Percentiles rank a stretch among this genome's conserved stretches.
Conservation (phyloP, 495 filamentous ascomycete genomes). For the Penicillium dipodomyicola region DNA sequence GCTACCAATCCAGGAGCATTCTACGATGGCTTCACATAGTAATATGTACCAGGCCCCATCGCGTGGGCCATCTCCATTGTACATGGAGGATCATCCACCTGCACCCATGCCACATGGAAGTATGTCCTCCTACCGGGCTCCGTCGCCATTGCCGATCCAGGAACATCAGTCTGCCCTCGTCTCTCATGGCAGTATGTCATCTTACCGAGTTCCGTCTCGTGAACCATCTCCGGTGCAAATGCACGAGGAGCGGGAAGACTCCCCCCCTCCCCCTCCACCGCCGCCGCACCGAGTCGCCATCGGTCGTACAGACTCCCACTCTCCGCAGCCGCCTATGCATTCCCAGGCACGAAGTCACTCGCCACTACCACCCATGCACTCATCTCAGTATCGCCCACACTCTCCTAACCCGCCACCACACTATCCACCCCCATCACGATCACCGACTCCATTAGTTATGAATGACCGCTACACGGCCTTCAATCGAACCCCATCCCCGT, state of each 20-base stretch:
- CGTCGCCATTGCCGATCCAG: background rate
- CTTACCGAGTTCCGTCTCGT: background rate
- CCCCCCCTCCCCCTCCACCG: conserved; percentile 47
- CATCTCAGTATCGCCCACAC: conserved; percentile 5
- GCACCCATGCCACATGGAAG: conserved; percentile 24
- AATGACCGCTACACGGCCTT: conserved; percentile 48
- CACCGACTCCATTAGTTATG: conserved; percentile 46
- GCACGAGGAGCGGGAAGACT: conserved; percentile 41
- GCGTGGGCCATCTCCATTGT: conserved; percentile 12
- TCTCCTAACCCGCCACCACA: conserved; percentile 22
- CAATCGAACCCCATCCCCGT: conserved; percentile 59
- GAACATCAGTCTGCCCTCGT: conserved; percentile 11
- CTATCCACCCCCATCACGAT: conserved; percentile 24
- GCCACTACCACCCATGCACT: conserved; percentile 10
- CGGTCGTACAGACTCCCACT: conserved; percentile 15
- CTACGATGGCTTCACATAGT: conserved; percentile 21
- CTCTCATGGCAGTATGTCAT: background rate
- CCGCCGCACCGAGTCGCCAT: conserved; percentile 42
- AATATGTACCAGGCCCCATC: conserved; percentile 19
- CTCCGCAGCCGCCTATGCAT: conserved; percentile 14
- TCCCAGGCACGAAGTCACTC: conserved; percentile 8
- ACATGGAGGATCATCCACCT: conserved; percentile 15
- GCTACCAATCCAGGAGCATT: conserved; percentile 16
- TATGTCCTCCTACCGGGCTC: conserved; percentile 27
- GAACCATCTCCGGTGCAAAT: conserved; percentile 20